Conservation (phyloP, 2,329 filamentous ascomycete genomes). For the Fusarium domesticum region DNA sequence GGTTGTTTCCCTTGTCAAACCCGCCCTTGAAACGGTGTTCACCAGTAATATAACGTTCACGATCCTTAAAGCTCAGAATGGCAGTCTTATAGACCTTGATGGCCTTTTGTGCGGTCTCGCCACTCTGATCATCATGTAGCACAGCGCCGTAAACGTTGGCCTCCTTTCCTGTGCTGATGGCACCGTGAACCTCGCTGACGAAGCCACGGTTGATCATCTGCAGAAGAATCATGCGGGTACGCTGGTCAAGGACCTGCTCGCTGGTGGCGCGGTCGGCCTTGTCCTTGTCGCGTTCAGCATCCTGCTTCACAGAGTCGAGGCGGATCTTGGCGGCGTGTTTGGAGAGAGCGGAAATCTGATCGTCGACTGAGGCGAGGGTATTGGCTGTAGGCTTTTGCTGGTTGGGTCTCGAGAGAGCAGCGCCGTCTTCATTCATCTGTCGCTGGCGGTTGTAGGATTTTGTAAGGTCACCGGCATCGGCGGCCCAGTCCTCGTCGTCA, state of each 20-base stretch:
- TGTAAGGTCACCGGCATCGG: conserved; percentile 66
- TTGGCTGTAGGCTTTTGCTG: conserved; percentile 77
- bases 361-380: conserved; percentile 75
- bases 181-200: conserved; percentile 89
- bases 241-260: conserved; percentile 90
- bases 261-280: conserved; percentile 91
- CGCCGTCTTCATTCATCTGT: conserved; percentile 53
- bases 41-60: conserved; percentile 91
- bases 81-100: conserved; percentile 99
- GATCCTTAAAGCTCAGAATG: conserved; percentile 96
- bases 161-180: conserved; percentile 94
- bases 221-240: conserved; percentile 91
- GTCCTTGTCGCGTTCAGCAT: conserved; percentile 64
- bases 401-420: conserved; percentile 67
- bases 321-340: conserved; percentile 84
- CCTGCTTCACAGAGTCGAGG: conserved; percentile 62
- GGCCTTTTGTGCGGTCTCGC: conserved; percentile 67
- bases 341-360: conserved; percentile 81
- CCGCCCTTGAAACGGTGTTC: conserved; percentile 89
- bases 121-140: conserved; percentile 53
- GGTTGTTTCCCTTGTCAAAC: conserved; percentile 90
- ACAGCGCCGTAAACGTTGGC: conserved; percentile 96
- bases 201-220: conserved; percentile 93
- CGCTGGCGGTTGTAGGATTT: conserved; percentile 87
- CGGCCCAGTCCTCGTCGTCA: conserved; percentile 61